Evolutionary conservation across 257 asterid species (phyloP).

Genomic region (Solanum okadae): DNA sequence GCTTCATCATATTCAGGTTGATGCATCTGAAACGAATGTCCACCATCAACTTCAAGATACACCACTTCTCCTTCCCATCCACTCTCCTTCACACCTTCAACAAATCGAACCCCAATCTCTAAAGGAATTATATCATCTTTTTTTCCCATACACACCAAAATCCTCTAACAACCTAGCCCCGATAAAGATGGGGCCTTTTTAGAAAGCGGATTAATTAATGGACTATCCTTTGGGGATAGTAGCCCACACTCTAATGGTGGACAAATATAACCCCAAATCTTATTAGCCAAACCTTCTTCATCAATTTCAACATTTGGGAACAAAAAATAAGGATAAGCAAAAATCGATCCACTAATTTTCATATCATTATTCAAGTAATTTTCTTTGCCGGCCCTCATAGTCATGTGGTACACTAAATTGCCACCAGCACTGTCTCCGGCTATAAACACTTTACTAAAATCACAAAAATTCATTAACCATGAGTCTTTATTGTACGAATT

Average conservation of each 20-base stretch:
- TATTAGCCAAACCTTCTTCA: not conserved
- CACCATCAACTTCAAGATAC: slow-evolving; percentile 35
- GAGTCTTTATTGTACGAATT: not conserved
- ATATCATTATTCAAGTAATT: not conserved
- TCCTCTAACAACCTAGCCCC: not conserved
- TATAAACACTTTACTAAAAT: slow-evolving; percentile 11
- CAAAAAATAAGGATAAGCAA: slow-evolving; percentile 8
- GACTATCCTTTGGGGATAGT: not conserved
- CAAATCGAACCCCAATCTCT: not conserved
- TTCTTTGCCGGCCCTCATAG: not conserved
- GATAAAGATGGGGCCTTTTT: not conserved
- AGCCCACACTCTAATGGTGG: not conserved
- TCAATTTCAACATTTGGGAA: not conserved
- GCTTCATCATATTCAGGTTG: slow-evolving; percentile 15
- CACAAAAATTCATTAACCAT: slow-evolving; percentile 8
- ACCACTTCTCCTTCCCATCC: slow-evolving; percentile 49
- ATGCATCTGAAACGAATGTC: slow-evolving; percentile 15
- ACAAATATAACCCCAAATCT: not conserved
- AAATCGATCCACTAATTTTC: slow-evolving; percentile 10
- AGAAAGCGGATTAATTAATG: not conserved
- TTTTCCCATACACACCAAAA: not conserved
- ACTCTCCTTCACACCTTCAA: slow-evolving; percentile 13
- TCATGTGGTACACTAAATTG: slow-evolving; percentile 10
- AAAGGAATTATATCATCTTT: not conserved
- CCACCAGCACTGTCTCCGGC: slow-evolving; percentile 28